A percentile compares a stretch with the other conserved stretches of the same genome.
Conservation (phyloP, 257 asterid species). For the Craterostigma plantagineum region DNA sequence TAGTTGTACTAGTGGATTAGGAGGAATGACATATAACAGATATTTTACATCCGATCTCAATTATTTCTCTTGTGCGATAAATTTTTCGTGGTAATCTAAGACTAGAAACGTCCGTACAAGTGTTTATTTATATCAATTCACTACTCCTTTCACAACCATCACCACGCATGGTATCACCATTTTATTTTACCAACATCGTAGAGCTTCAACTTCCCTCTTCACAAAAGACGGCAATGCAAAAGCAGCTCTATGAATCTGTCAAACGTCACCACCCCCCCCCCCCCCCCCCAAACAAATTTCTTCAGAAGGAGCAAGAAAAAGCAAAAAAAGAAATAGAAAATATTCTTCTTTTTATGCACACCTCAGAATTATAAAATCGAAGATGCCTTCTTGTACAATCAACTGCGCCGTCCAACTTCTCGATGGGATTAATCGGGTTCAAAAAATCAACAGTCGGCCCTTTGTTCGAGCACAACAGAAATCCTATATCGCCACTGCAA, state of each 20-base stretch:
- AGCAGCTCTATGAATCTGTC: slow-evolving; percentile 84
- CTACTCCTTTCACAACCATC: no score
- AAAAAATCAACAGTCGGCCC: slow-evolving; percentile 72
- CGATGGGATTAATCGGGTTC: slow-evolving; percentile 87
- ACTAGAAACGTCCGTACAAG: no score
- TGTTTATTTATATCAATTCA: no score
- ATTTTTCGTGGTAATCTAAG: no score
- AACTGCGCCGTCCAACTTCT: slow-evolving; percentile 59
- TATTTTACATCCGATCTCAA: no score
- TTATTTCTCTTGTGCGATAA: no score
- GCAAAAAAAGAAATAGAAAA: not conserved
- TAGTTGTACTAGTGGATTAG: no score
- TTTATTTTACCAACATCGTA: slow-evolving; percentile 16
- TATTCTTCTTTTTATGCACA: slow-evolving; percentile 8
- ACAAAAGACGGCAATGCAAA: slow-evolving; percentile 75
- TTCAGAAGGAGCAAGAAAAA: no score
- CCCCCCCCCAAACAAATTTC: not conserved
- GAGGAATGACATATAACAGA: no score
- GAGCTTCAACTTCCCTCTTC: slow-evolving; percentile 68
- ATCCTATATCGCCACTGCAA: slow-evolving; percentile 79
- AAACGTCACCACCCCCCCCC: not conserved
- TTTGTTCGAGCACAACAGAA: slow-evolving; percentile 62
- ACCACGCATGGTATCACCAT: no score
- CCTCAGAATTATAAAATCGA: slow-evolving; percentile 80
- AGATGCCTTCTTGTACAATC: slow-evolving; percentile 50